Conservation (phyloP, 345 rosid species). For the Eucalyptus marginata region DNA sequence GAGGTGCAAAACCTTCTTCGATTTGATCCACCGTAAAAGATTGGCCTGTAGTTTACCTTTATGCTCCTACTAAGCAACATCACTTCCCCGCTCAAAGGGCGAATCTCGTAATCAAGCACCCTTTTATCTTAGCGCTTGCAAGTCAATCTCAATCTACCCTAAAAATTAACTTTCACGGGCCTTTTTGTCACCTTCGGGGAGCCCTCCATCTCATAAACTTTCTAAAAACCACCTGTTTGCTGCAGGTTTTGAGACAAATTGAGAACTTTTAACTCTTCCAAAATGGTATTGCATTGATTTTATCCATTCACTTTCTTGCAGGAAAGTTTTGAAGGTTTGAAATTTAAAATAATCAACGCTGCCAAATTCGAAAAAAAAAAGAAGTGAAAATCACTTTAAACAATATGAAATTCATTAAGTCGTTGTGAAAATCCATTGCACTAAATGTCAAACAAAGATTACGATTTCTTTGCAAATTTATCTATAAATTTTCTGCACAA, state of each 20-base stretch:
- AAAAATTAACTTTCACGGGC: background rate
- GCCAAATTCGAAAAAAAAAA: background rate
- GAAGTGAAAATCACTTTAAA: background rate
- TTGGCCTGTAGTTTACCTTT: background rate
- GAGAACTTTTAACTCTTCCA: background rate
- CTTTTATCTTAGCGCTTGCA: background rate
- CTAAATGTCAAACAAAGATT: background rate
- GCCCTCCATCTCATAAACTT: too few species aligned
- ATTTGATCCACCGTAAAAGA: background rate
- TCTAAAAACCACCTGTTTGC: background rate
- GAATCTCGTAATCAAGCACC: too few species aligned
- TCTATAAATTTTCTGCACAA: background rate
- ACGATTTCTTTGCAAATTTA: background rate
- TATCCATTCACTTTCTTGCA: fast-evolving
- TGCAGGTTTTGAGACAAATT: background rate
- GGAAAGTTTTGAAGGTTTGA: background rate
- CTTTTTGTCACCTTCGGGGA: background rate
- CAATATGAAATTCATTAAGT: background rate
- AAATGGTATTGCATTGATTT: background rate
- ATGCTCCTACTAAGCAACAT: too few species aligned
- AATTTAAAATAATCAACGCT: background rate
- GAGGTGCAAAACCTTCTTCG: background rate
- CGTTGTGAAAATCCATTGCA: background rate
- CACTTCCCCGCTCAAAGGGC: too few species aligned
- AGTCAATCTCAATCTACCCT: background rate